Base-by-base conservation (phyloP, 139 green algal genomes). In the Tetraselmis striata region DNA sequence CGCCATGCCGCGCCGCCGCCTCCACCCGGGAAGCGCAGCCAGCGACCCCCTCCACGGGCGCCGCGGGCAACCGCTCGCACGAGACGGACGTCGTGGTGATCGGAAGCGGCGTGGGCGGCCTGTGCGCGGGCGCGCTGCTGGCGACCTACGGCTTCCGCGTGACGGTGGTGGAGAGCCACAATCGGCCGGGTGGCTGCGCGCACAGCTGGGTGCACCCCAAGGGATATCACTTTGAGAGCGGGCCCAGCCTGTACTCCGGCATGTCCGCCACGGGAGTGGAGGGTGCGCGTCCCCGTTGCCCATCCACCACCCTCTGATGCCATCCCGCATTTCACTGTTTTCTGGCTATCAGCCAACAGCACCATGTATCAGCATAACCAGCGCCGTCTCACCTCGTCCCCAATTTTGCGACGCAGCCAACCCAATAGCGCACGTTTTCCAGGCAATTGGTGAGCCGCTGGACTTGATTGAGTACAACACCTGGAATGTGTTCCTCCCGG, bases 401-500 rank as follows among this genome's bases (percentile, higher is more conserved):
- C n/a, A n/a, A n/a, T n/a, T n/a, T n/a, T 18, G 45, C 45, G 45
- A 25, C 45, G 45, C 45, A 67, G 93, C 92, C 75, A 98, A 97
- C 88, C 95, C 95, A 0, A 82, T 98, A 77, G 85, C 89, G 0
- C 93, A 96, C 32, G 91, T 97, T 24, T 86, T 97, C 1, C 86
- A 93, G 77, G 94, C 93, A 1, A 92, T 98, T 75, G 94, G 83
- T 0, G 93, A 97, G 86, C 80, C 87, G 1, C 88, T 98, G 79
- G 92, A 96, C 24, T 85, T 94, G 23, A 86, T 96, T 1, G 77
- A 91, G 25, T 99, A 99, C 88, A 92, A 98, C 84, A 91, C 82
- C 27, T 99, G 97, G 97, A 98, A 97, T 80, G 94, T 97, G 29
- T 77, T 98, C 25, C 87, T 99, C 67, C 97, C 97, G 11, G 97